phyloP scores from a whole-genome alignment of 305 asterid genomes.

The Solanum hybrid region DNA sequence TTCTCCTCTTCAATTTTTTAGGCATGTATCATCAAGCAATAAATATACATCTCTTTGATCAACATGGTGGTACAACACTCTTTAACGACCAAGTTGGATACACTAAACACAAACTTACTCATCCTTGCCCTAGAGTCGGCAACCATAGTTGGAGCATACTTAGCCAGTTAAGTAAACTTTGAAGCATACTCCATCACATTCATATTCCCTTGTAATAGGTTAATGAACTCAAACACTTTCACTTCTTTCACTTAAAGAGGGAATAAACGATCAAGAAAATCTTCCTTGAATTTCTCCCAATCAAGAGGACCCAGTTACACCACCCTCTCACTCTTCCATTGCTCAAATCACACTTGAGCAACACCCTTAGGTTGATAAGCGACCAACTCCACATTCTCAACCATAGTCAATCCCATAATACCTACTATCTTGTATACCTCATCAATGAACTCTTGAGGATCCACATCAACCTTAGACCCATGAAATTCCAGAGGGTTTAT shows the following conservation, averaged over 20 bases:
- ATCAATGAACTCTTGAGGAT: background rate
- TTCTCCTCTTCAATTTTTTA: background rate
- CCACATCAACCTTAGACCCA: background rate
- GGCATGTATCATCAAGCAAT: background rate
- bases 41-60: background rate
- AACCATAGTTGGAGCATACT: background rate
- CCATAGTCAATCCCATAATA: background rate
- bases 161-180: background rate
- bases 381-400: background rate
- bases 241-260: background rate
- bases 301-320: background rate
- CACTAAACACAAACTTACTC: background rate
- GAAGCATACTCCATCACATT: background rate
- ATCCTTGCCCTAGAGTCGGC: background rate
- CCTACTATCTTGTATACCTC: background rate
- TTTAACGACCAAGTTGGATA: background rate
- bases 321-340: background rate
- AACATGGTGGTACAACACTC: background rate
- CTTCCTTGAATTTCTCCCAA: background rate
- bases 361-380: background rate
- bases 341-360: background rate
- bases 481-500: background rate
- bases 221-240: background rate
- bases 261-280: background rate
- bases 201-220: background rate